A percentile compares a stretch with the other conserved stretches of the same genome.
Conservation (phyloP, 768 basidiomycete genomes). For the Podaxis sp. region DNA sequence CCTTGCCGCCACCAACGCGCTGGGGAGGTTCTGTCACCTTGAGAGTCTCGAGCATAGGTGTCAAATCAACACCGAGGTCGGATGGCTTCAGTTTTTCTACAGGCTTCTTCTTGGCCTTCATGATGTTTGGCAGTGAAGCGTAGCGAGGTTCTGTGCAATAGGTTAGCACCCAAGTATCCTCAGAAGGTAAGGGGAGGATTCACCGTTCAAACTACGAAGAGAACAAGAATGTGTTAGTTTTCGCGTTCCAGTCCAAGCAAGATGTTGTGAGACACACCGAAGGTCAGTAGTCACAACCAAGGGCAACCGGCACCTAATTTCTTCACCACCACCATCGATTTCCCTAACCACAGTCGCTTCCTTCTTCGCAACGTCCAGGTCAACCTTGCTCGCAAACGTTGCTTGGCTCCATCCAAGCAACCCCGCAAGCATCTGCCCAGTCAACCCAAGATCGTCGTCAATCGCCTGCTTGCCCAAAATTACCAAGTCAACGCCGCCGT, state of each 20-base stretch:
- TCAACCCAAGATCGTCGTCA: slow-evolving; percentile 94
- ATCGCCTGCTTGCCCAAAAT: slow-evolving; percentile 99
- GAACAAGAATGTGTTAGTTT: background rate
- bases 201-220: slow-evolving; percentile 67
- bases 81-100: slow-evolving; percentile 77
- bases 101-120: slow-evolving; percentile 99
- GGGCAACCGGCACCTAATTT: slow-evolving; percentile 76
- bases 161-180: background rate
- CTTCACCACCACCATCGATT: slow-evolving; percentile 92
- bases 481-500: slow-evolving; percentile 72
- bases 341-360: slow-evolving; percentile 79
- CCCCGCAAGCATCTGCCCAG: slow-evolving; percentile 96
- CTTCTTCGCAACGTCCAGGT: slow-evolving; percentile 60
- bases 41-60: slow-evolving; percentile 79
- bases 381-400: slow-evolving; percentile 89
- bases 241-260: background rate
- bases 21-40: slow-evolving; percentile 89
- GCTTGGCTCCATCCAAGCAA: slow-evolving; percentile 92
- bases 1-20: slow-evolving; percentile 91
- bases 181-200: slow-evolving; percentile 12
- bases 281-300: slow-evolving; percentile 91
- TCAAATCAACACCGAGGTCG: slow-evolving; percentile 83
- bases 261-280: slow-evolving; percentile 48
- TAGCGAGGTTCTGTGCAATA: slow-evolving; percentile 79
- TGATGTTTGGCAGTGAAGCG: slow-evolving; percentile 95